A percentile compares a stretch with the other conserved stretches of the same genome.
Conservation (phyloP, 768 basidiomycete species). For the Boletales sp. region DNA sequence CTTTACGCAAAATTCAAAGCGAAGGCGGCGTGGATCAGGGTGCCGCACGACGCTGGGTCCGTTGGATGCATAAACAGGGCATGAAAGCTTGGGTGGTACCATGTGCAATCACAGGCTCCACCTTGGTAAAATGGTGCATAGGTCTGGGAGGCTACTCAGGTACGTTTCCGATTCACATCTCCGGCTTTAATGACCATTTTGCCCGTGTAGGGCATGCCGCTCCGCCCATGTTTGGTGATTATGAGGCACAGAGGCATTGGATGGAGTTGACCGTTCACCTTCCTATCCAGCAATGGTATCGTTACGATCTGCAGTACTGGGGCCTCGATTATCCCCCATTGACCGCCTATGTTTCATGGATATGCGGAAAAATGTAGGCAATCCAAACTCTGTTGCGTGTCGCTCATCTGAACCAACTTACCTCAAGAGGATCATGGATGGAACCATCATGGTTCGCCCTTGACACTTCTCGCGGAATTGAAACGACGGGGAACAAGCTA, state of each 20-base stretch:
- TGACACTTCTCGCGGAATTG: slow-evolving; percentile 67
- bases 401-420: slow-evolving; percentile 3
- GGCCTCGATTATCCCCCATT: slow-evolving; percentile 93
- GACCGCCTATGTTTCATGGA: slow-evolving; percentile 86
- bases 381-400: slow-evolving; percentile 13
- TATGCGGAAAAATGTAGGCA: slow-evolving; percentile 72
- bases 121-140: slow-evolving; percentile 62
- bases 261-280: slow-evolving; percentile 86
- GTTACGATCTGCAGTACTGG: slow-evolving; percentile 87
- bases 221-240: slow-evolving; percentile 89
- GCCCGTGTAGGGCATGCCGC: slow-evolving; percentile 50
- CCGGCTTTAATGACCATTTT: not conserved
- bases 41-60: slow-evolving; percentile 61
- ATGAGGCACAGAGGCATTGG: slow-evolving; percentile 94
- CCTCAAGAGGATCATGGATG: slow-evolving; percentile 45
- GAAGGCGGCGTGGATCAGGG: slow-evolving; percentile 28
- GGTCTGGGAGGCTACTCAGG: slow-evolving; percentile 84
- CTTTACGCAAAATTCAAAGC: slow-evolving; percentile 14
- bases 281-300: slow-evolving; percentile 79
- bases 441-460: slow-evolving; percentile 68
- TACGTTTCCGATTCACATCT: slow-evolving; percentile 31
- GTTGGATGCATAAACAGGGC: slow-evolving; percentile 75
- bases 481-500: slow-evolving; percentile 58
- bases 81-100: slow-evolving; percentile 61
- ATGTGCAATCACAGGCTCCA: slow-evolving; percentile 46